A percentile compares a stretch with the other conserved stretches of the same genome.
Conservation (phyloP, 805 yeast species). For the Wickerhamomyces rabaulensis region DNA sequence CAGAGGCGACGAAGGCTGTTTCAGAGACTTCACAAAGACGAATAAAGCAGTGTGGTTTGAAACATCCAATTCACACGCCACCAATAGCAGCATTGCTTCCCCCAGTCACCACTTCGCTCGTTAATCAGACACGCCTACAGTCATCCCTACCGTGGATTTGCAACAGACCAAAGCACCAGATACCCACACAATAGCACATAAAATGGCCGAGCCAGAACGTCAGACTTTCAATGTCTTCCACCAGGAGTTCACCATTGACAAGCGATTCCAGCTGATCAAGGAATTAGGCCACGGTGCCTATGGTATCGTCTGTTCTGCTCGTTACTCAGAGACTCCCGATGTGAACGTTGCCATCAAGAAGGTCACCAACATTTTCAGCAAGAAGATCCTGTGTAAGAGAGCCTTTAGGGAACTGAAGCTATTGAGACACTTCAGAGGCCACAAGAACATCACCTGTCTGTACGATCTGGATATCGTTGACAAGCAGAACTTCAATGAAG, state of each 20-base stretch:
- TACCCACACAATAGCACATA: neutral
- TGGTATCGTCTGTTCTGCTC: constrained; percentile 94
- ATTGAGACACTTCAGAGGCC: constrained; percentile 90
- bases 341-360: constrained; percentile 93
- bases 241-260: constrained; percentile 91
- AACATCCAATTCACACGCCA: no score
- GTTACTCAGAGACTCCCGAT: constrained; percentile 65
- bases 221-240: constrained; percentile 64
- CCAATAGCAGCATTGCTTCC: no score
- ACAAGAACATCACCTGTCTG: constrained; percentile 90
- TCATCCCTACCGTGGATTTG: neutral
- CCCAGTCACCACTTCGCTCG: no score
- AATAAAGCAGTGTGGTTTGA: no score
- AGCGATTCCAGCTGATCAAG: constrained; percentile 79
- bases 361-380: constrained; percentile 89
- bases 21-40: no score
- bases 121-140: neutral
- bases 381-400: constrained; percentile 85
- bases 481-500: constrained; percentile 74
- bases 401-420: constrained; percentile 88
- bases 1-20: no score
- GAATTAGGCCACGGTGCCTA: constrained; percentile 98
- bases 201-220: constrained; percentile 30
- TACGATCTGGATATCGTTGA: constrained; percentile 88
- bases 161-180: neutral